Percentiles rank a stretch among this genome's conserved stretches.
Evolutionary conservation across 2,329 filamentous ascomycete species (phyloP).

Genomic region (Alternaria postmessia): DNA sequence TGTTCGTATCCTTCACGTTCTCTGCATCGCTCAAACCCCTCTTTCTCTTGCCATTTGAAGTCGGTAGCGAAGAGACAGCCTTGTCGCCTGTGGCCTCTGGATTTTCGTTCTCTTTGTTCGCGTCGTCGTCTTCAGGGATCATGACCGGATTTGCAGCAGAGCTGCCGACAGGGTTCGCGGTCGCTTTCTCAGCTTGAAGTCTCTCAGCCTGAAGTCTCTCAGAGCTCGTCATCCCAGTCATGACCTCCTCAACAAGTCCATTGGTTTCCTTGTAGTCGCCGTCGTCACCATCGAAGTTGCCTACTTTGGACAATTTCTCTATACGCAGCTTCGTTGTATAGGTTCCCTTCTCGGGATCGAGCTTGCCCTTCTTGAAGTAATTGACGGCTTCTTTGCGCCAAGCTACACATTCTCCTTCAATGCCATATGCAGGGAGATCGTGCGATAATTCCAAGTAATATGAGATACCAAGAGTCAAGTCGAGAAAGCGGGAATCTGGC

Average conservation of each 20-base stretch:
- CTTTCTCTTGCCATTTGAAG: slow-evolving; percentile 6
- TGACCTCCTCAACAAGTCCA: background rate
- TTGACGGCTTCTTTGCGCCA: slow-evolving; percentile 24
- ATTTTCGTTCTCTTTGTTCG: slow-evolving; percentile 12
- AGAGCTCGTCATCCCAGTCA: background rate
- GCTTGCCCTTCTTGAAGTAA: slow-evolving; percentile 24
- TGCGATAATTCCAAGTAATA: slow-evolving; percentile 21
- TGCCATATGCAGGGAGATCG: slow-evolving; percentile 23
- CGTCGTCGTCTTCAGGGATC: slow-evolving; percentile 7
- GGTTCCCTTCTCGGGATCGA: slow-evolving; percentile 22
- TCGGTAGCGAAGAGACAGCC: background rate
- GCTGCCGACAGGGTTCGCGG: background rate
- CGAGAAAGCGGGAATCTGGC: slow-evolving; percentile 25
- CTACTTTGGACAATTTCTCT: slow-evolving; percentile 14
- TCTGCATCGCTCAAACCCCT: background rate
- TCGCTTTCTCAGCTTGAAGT: background rate
- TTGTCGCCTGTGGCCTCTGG: background rate
- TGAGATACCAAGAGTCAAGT: slow-evolving; percentile 28
- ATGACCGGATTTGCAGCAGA: background rate
- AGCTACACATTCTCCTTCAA: slow-evolving; percentile 20
- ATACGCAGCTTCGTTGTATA: slow-evolving; percentile 17
- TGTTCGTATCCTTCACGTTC: background rate
- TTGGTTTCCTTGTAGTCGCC: background rate
- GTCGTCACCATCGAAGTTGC: background rate
- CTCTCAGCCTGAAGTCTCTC: background rate